Base-by-base conservation (phyloP, 2,329 filamentous ascomycete species). In the Fusarium kyushuense region DNA sequence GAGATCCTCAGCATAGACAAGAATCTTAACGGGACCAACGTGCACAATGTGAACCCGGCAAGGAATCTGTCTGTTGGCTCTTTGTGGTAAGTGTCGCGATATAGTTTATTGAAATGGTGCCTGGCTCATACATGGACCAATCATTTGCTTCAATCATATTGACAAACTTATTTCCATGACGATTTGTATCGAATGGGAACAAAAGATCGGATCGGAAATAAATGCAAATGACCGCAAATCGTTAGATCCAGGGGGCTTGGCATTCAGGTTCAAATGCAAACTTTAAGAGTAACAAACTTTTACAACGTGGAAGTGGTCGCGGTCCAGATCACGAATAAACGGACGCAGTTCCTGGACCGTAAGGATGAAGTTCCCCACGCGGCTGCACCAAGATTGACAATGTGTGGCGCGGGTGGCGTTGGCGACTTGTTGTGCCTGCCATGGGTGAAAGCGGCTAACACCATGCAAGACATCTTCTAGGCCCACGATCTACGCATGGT, bases 201-300 rank as follows among this genome's bases (percentile, higher is more conserved):
- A 55, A 46, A 29, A 36, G 21, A 32, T 29, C 29, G 13, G 23
- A 32, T 27, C 21, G 45, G 41, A 33, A 48, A 19, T 35, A n/a
- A 45, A 45, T 13, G 38, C 16, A 19, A 38, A 45, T 3, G 12
- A 33, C 45, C 62, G 66, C 53, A 69, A 69, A 27, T 38, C 52
- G 66, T 48, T 69, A 69, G 65, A 41, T 25, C 8, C 8, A 25
- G 29, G 5, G 30, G 42, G 23, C 62, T 69, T 69, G 66, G 65
- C 57, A 67, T 69, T 33, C 66, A 69, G 57, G 56, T 21, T 60
- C 53, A 54, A 43, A 52, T 38, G 23, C 35, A 53, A 69, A 47
- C 46, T 35, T 27, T 42, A 52, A 36, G 35, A 21, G n/a, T n/a
- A 19, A 6, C n/a, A 32, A 69, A 63, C 66, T 69, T 38, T 53